Base-by-base conservation (phyloP, 108 stramenopile genomes). In the Skeletonema potamos region DNA sequence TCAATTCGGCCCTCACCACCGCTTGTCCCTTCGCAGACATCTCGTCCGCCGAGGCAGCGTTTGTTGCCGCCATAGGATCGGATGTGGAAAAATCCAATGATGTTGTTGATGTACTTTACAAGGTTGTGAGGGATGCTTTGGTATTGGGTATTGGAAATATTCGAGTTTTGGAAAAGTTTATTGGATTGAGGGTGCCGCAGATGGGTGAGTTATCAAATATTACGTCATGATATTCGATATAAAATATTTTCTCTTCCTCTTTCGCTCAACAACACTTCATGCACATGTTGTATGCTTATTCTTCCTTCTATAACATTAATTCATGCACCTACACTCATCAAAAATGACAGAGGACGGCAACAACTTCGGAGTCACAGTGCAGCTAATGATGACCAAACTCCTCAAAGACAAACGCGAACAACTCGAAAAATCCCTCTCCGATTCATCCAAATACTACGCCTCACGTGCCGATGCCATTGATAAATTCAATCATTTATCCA, bases 341-440 rank as follows among this genome's bases (percentile, higher is more conserved):
- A 64, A 41, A 18, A 41, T 34, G 46, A 29, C 68, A 57, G 84
- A 90, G 77, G 89, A 91, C 59, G 89, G 89, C 33, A 91, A 91
- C 85, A 91, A 91, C 76, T 91, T 91, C 41, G 90, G 90, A 28
- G 90, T 91, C 4, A 82, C 80, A 39, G 84, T 91, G 24, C 90
- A 91, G 79, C 63, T 81, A 65, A 87, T 83, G 61, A 82, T 90
- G 60, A 18, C 51, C 57, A 84, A 85, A 68, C 58, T 79, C 58
- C 64, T 86, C 54, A 73, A 74, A 29, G 84, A 84, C 20, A 58
- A 63, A 46, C 67, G 77, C 57, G 84, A 84, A 64, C 58, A 37
- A 27, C 62, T 84, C 29, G 70, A 66, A 30, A 85, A 64, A 32
- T 36, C 68, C 22, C 60, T 89, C 39, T 68, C 62, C 29, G 76